phyloP scores from a whole-genome alignment of 2,329 filamentous ascomycete genomes.

The Phialemonium atrogriseum region DNA sequence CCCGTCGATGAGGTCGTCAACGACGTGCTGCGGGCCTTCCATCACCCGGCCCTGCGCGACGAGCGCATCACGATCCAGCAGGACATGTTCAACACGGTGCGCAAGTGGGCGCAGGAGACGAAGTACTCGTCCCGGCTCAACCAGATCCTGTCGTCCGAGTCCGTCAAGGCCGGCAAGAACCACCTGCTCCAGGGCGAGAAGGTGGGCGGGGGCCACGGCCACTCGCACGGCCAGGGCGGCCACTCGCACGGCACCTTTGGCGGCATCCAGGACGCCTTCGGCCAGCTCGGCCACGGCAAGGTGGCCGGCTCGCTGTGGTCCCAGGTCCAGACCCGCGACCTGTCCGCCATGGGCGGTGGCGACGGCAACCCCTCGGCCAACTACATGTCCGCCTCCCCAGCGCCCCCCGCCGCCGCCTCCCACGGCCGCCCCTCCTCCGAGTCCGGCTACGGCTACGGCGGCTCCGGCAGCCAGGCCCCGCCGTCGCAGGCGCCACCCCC shows the following conservation, averaged over 20 bases:
- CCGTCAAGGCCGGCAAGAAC: constrained; percentile 76
- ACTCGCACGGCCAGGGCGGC: constrained; percentile 21
- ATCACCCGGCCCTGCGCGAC: constrained; percentile 79
- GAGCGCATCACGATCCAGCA: constrained; percentile 70
- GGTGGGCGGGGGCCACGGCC: constrained; percentile 15
- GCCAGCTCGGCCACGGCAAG: constrained; percentile 41
- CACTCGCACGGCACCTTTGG: constrained; percentile 26
- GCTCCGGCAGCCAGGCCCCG: constrained; percentile 2
- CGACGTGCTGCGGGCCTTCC: constrained; percentile 76
- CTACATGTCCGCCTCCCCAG: constrained; percentile 28
- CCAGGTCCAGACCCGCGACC: constrained; percentile 51
- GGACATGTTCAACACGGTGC: constrained; percentile 82
- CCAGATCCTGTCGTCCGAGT: constrained; percentile 69
- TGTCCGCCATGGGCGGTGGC: constrained; percentile 44
- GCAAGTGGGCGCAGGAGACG: constrained; percentile 68
- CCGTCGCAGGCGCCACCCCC: background rate
- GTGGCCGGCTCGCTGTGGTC: constrained; percentile 52
- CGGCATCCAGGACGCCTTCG: constrained; percentile 30
- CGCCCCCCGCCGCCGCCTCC: constrained; percentile 17
- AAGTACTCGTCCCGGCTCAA: constrained; percentile 62
- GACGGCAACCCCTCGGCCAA: constrained; percentile 21
- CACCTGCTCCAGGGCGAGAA: constrained; percentile 42
- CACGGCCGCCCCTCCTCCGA: constrained; percentile 19
- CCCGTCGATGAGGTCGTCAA: constrained; percentile 75
- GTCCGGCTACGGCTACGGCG: constrained; percentile 30